Evolutionary conservation across 139 green algal genomes (phyloP), one percentile per base, ranked within the genome.

Genomic region (Chlamydomonas sp.): DNA sequence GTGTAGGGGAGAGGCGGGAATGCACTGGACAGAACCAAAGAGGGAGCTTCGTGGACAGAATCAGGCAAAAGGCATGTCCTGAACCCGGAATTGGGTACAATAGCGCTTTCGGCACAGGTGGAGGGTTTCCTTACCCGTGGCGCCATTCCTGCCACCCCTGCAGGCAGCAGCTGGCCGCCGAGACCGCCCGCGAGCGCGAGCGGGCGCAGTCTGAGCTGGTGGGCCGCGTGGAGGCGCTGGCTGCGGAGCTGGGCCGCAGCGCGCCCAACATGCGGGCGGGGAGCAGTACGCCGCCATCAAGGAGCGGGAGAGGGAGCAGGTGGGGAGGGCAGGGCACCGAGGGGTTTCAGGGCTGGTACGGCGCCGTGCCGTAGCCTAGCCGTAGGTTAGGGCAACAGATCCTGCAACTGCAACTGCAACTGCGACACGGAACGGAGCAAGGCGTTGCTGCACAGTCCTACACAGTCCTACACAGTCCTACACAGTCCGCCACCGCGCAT

Each of bases 261-360:
- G 95, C 95, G 10, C 97, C 97, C 86, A 99, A 99, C 89, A 79
- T 98, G 80, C 98, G 98, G 88, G 98, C 98, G 1, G 72, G 77
- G 97, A 99, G 85, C 98, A 99, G 94, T 99, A 98, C 91, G 94
- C 97, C 72, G 93, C 91, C 15, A 82, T 99, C 14, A 89, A 93
- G 73, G 94, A 96, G 64, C 85, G 85, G 67, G 90, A 99, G 91
- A 90, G 78, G 67, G 93, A 96, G 86, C 89, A 96, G 89, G 89
- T 93, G 62, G 78, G 81, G 20, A 17, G 0, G 62, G 71, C n/a
- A 15, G 10, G 14, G 67, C 14, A 20, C 77, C 9, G 15, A 60
- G 60, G 59, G 60, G 77, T 0, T 14, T 14, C 60, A 12, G 77
- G 77, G 77, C 3, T 64, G 31, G 31, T 49, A 49, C 31, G 31